Evolutionary conservation across 306 rosid genomes (phyloP).

Genomic region (Pterocarpus macrocarpus): DNA sequence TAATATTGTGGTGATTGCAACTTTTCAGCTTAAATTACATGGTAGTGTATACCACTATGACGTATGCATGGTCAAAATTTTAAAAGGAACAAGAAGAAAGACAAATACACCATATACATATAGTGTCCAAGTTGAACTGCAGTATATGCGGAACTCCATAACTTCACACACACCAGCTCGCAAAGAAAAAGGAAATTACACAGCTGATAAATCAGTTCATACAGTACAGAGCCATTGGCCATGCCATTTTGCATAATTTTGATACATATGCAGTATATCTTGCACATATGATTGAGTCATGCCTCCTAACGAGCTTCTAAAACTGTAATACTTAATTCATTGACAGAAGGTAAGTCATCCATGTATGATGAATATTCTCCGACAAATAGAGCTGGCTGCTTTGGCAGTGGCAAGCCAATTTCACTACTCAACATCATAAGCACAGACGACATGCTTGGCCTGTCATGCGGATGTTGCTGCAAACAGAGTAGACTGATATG

Average conservation of each 20-base stretch:
- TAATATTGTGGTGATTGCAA: neutral
- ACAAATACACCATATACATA: neutral
- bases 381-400: conserved; percentile 55
- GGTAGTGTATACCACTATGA: neutral
- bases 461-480: conserved; percentile 56
- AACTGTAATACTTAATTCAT: conserved; percentile 39
- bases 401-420: conserved; percentile 52
- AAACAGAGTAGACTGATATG: conserved; percentile 62
- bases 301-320: conserved; percentile 24
- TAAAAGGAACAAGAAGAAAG: neutral
- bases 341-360: conserved; percentile 36
- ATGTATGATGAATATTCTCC: conserved; percentile 29
- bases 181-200: conserved; percentile 7
- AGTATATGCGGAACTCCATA: neutral
- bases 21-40: neutral
- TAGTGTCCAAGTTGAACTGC: neutral
- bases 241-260: neutral
- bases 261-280: neutral
- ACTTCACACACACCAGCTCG: neutral
- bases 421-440: conserved; percentile 58
- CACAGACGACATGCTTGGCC: conserved; percentile 49
- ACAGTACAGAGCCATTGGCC: neutral
- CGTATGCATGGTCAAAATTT: neutral
- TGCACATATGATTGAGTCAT: neutral
- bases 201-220: too few relatives aligned